Base-by-base conservation (phyloP, 306 rosid genomes). In the Castanea mollissima region DNA sequence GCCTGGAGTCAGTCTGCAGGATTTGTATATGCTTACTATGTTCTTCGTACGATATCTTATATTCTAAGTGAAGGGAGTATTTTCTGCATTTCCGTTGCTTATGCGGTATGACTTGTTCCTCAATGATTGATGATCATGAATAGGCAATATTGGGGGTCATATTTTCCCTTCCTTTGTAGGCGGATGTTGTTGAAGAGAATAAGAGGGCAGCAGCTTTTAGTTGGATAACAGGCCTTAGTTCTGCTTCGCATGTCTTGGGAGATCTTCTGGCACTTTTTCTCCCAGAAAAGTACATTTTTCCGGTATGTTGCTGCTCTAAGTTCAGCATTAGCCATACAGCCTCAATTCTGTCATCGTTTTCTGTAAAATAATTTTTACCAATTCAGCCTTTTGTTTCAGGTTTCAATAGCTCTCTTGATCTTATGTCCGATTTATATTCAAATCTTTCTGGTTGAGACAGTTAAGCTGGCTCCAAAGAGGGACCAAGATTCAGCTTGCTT, bases 31-130 rank as follows among this genome's bases (percentile, higher is more conserved):
- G 91, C 90, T 69, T 91, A 91, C 77, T 89, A 91, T 12, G 91
- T 73, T 52, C 60, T 86, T 49, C 90, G 89, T 67, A 89, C 90
- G 29, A 21, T 91, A 84, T 84, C 95, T 21, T 80, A 78, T 76
- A 89, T 91, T 64, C 74, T 91, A 60, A 91, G 89, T 84, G 90
- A 87, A 85, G 95, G 95, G 54, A 91, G 90, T 78, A 87, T 83
- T 46, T 91, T 89, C 90, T 89, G 91, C 88, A 82, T 91, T 23
- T 70, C 91, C 35, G 79, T 89, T 79, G 92, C 92, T 3, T 91
- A 87, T 77, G 90, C 83, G 73, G 94, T 91, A 77, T 82, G 92
- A 67, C 15, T 65, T 64, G 21, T 38, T 60, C 65, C 67, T 46
- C 38, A 32, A 20, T 70, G 56, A 55, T 15, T 86, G 62, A 85